Percentiles rank a stretch among this genome's conserved stretches.
phyloP scores from a whole-genome alignment of 2,329 filamentous ascomycete genomes.

The Raffaelea ambrosiae region DNA sequence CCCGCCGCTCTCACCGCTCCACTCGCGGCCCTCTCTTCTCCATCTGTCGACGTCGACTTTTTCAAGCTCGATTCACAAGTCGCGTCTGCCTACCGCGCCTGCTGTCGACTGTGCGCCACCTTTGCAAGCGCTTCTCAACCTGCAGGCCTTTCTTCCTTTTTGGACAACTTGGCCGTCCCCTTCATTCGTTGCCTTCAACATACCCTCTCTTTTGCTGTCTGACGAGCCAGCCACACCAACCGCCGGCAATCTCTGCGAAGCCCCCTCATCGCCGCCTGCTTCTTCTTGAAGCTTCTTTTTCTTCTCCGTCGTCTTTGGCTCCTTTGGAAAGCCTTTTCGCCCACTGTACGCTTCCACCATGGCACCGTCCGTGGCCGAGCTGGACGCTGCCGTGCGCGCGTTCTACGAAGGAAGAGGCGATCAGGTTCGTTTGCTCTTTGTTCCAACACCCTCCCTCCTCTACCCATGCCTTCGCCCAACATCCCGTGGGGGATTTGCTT shows the following conservation, averaged over 20 bases:
- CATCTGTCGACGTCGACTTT: background rate
- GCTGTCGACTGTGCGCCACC: no score
- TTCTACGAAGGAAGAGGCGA: constrained; percentile 98
- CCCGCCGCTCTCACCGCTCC: background rate
- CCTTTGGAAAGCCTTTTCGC: no score
- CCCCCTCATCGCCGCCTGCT: background rate
- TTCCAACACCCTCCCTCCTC: no score
- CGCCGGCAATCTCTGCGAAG: background rate
- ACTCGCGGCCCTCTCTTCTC: background rate
- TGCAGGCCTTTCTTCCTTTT: background rate
- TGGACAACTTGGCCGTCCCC: background rate
- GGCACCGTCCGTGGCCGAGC: constrained; percentile 76
- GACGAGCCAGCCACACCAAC: no score
- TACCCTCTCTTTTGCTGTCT: no score
- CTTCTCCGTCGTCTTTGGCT: background rate
- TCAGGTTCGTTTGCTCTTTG: constrained; percentile 60
- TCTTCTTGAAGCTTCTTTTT: background rate
- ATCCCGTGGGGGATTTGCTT: no score
- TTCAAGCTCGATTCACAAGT: background rate
- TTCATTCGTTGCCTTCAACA: no score
- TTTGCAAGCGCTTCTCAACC: background rate
- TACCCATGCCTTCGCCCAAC: background rate
- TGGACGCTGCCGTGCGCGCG: constrained; percentile 91
- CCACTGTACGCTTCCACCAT: constrained; percentile 33
- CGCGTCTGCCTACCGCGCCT: no score